phyloP scores from a whole-genome alignment of 805 yeast genomes.

The Pichia eremophila region DNA sequence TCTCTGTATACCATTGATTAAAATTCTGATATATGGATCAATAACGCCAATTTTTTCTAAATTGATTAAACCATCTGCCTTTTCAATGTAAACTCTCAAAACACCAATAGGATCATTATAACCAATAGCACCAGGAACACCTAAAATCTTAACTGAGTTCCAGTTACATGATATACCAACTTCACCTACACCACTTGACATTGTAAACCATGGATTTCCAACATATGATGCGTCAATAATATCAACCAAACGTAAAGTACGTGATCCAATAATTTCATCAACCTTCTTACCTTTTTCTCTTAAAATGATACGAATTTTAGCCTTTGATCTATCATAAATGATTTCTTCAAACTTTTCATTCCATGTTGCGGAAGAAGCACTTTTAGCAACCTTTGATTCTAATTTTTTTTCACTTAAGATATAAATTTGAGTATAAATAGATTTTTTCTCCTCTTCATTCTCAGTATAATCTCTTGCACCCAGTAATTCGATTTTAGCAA shows the following conservation, averaged over 20 bases:
- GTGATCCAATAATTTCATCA: slow-evolving; percentile 47
- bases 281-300: slow-evolving; percentile 49
- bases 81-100: slow-evolving; percentile 59
- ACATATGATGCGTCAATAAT: slow-evolving; percentile 71
- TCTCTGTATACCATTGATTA: slow-evolving; percentile 66
- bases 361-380: slow-evolving; percentile 61
- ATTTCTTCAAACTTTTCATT: slow-evolving; percentile 48
- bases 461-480: slow-evolving; percentile 49
- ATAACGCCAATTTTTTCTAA: slow-evolving; percentile 83
- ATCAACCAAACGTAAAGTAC: slow-evolving; percentile 49
- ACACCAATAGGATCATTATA: slow-evolving; percentile 95
- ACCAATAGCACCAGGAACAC: slow-evolving; percentile 63
- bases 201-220: slow-evolving; percentile 68
- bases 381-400: slow-evolving; percentile 50
- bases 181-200: slow-evolving; percentile 63
- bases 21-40: slow-evolving; percentile 82
- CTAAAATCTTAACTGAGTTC: slow-evolving; percentile 74
- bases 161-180: slow-evolving; percentile 61
- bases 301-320: slow-evolving; percentile 59
- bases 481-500: slow-evolving; percentile 56
- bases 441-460: slow-evolving; percentile 35
- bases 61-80: slow-evolving; percentile 70
- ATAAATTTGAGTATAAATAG: slow-evolving; percentile 64
- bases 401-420: slow-evolving; percentile 51
- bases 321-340: slow-evolving; percentile 58